A percentile compares a stretch with the other conserved stretches of the same genome.
These are phyloP conservation scores for Aspergillus hancockii DNA, from an alignment of 495 filamentous ascomycete species.

Conservation along the genomic window DNA sequence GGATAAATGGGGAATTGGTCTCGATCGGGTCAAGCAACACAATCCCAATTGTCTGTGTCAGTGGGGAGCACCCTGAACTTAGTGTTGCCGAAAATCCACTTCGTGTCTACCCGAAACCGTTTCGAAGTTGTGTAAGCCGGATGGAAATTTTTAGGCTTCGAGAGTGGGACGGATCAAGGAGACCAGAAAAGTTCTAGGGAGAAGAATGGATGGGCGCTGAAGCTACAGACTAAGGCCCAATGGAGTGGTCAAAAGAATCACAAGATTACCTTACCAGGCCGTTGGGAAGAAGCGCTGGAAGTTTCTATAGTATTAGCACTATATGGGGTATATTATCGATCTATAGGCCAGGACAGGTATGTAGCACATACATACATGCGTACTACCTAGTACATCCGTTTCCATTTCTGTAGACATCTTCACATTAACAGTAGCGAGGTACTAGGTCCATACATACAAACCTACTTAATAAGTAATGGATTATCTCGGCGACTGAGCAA, in stretches of 20 bases:
- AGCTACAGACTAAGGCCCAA: not conserved
- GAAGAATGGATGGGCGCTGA: not conserved
- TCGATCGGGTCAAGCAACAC: not conserved
- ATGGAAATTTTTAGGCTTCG: not conserved
- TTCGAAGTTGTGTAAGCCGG: slow-evolving; percentile 1
- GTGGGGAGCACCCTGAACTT: slow-evolving; percentile 22
- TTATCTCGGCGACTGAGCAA: not conserved
- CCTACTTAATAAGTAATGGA: not conserved
- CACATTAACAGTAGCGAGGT: not conserved
- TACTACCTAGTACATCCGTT: not conserved
- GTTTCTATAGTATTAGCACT: not conserved
- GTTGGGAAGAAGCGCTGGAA: not conserved
- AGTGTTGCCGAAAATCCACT: slow-evolving; percentile 15
- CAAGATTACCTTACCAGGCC: not conserved
- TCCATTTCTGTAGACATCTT: not conserved
- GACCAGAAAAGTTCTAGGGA: not conserved
- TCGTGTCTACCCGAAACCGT: slow-evolving; percentile 28
- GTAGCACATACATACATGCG: not conserved
- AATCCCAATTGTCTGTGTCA: slow-evolving; percentile 2
- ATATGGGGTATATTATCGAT: not conserved
- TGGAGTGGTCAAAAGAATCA: not conserved
- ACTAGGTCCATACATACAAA: too few species aligned
- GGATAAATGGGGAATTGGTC: not conserved
- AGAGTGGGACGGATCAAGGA: not conserved
- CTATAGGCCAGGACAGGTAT: not conserved